phyloP scores from a whole-genome alignment of 768 basidiomycete genomes.

The Tricholoma terreum region DNA sequence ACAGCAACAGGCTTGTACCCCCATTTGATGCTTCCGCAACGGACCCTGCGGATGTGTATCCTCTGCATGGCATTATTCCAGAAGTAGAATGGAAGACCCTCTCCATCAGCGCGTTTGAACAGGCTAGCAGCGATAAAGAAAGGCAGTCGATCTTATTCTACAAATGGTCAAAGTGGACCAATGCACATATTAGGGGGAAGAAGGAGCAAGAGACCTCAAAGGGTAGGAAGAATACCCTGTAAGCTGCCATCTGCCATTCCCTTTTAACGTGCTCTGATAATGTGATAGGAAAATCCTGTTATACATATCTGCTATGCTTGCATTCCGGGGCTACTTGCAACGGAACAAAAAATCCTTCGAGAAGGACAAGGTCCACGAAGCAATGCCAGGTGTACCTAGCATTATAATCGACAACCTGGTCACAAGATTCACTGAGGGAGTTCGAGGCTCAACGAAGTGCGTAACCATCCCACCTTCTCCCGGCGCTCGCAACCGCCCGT shows the following conservation, averaged over 20 bases:
- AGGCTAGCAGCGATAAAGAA: conserved; percentile 45
- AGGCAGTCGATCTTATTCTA: conserved; percentile 58
- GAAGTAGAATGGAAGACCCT: conserved; percentile 79
- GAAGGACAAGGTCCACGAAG: conserved; percentile 52
- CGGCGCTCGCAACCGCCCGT: conserved; percentile 2
- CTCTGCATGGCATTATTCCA: conserved; percentile 72
- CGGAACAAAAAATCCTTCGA: conserved; percentile 37
- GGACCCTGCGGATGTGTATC: conserved; percentile 71
- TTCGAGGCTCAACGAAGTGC: conserved; percentile 64
- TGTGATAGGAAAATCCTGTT: conserved; percentile 62
- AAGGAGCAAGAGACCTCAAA: conserved; percentile 46
- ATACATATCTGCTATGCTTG: conserved; percentile 82
- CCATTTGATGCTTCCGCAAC: conserved; percentile 63
- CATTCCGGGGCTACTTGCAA: conserved; percentile 51
- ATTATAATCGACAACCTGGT: conserved; percentile 72
- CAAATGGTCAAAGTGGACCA: conserved; percentile 66
- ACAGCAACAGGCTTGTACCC: conserved; percentile 73
- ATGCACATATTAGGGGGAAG: conserved; percentile 51
- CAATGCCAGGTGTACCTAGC: conserved; percentile 55
- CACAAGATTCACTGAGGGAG: conserved; percentile 75
- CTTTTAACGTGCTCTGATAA: background rate
- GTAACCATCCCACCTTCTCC: conserved; percentile 17
- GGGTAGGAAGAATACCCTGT: conserved; percentile 61
- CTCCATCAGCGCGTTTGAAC: conserved; percentile 51
- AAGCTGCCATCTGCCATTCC: conserved; percentile 30